phyloP scores from a whole-genome alignment of 495 filamentous ascomycete genomes.

The Xylaria acuta region DNA sequence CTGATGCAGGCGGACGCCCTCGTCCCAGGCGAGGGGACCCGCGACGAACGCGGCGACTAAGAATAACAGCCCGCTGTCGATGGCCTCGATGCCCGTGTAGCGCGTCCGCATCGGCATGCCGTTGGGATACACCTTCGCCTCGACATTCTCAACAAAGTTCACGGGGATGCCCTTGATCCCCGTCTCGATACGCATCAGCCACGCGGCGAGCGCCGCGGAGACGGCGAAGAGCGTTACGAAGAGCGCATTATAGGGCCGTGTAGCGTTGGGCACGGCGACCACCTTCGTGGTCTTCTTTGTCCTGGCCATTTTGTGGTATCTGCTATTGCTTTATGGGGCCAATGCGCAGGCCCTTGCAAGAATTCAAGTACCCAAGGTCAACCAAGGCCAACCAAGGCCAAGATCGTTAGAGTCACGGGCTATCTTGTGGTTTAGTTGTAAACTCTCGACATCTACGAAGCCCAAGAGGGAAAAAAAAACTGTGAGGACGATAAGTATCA shows the following conservation, averaged over 20 bases:
- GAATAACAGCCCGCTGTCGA: conserved; percentile 31
- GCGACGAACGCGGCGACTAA: conserved; percentile 37
- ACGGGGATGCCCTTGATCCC: conserved; percentile 28
- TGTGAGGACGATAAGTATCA: background rate
- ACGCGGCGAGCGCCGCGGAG: conserved; percentile 20
- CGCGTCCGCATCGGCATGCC: conserved; percentile 32
- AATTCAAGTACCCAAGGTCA: background rate
- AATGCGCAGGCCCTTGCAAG: background rate
- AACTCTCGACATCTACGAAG: background rate
- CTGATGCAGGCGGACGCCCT: conserved; percentile 31
- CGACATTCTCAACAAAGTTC: conserved; percentile 27
- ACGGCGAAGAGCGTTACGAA: conserved; percentile 28
- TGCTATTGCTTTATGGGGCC: background rate
- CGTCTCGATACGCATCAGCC: conserved; percentile 38
- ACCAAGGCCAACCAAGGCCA: background rate
- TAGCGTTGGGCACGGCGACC: conserved; percentile 11
- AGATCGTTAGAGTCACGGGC: background rate
- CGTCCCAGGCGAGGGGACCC: conserved; percentile 31
- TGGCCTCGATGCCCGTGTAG: conserved; percentile 34
- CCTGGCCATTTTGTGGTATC: conserved; percentile 25
- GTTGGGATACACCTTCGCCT: conserved; percentile 26
- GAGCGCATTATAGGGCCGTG: conserved; percentile 35
- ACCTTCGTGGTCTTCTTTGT: conserved; percentile 22
- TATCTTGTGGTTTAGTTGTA: background rate
- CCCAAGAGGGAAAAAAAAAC: background rate